These are phyloP conservation scores for Ophiostoma ips DNA, from an alignment of 2,329 filamentous ascomycete genomes.

Conservation along the genomic window DNA sequence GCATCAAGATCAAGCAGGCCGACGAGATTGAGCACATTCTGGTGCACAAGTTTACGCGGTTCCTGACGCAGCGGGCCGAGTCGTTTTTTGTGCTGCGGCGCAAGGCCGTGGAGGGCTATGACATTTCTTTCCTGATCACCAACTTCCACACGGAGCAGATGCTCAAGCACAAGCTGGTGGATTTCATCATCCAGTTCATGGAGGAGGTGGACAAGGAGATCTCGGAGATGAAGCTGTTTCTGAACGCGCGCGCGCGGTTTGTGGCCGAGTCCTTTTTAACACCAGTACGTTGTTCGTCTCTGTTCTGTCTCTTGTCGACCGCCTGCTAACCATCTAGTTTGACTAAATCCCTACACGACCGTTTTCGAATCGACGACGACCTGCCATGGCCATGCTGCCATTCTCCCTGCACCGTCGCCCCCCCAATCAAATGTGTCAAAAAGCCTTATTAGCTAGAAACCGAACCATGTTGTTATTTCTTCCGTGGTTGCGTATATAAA, in stretches of 20 bases:
- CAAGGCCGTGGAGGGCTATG: slow-evolving; percentile 96
- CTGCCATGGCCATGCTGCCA: too few relatives aligned
- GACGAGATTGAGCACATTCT: slow-evolving; percentile 98
- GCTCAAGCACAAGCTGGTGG: slow-evolving; percentile 97
- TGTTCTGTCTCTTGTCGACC: not conserved
- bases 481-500: too few relatives aligned
- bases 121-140: slow-evolving; percentile 96
- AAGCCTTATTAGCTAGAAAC: too few relatives aligned
- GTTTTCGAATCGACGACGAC: not conserved
- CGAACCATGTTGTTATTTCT: too few relatives aligned
- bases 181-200: slow-evolving; percentile 99
- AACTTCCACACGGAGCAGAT: slow-evolving; percentile 98
- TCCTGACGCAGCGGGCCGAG: slow-evolving; percentile 90
- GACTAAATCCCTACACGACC: not conserved
- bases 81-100: slow-evolving; percentile 91
- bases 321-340: not conserved
- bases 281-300: slow-evolving; percentile 30
- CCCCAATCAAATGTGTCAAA: too few relatives aligned
- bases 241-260: slow-evolving; percentile 93
- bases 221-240: slow-evolving; percentile 99
- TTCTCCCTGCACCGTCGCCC: too few relatives aligned
- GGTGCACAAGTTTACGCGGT: slow-evolving; percentile 96
- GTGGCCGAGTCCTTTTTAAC: slow-evolving; percentile 97
- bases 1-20: slow-evolving; percentile 98
- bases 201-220: slow-evolving; percentile 99